Evolutionary conservation across 257 asterid species (phyloP), one percentile per base, ranked within the genome.

Genomic region (Nicotiana sylvestris): DNA sequence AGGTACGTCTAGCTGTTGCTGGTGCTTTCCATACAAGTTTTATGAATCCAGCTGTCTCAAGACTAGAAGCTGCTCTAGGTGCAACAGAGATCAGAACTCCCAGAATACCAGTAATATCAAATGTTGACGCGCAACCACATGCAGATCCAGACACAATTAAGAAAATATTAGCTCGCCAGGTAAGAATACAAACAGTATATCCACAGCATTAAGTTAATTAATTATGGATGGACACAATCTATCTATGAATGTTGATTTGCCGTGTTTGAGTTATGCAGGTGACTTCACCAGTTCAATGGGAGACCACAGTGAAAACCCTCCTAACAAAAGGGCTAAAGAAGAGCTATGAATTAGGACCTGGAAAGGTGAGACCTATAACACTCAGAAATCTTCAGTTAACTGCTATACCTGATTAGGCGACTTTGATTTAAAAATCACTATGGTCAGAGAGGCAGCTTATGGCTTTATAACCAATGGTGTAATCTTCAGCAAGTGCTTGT

Each of bases 1-100:
- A 94, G 98, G 98, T 94, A 74, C 92, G 98, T 15, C 88, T 96
- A 86, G 98, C 98, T 58, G 99, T 96, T 81, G 98, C 98, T 4
- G 99, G 99, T 83, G 99, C 98, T 72, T 94, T 96, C 84, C 98
- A 96, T 89, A 94, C 98, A 43, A 84, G 93, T 85, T 94, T 93
- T 81, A 96, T 96, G 99, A 92, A 93, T 70, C 99, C 99, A 33
- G 99, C 99, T 9, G 98, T 96, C 49, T 90, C 97, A 51, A 89
- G 96, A 87, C 89, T 94, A 79, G 98, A 93, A 91, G 92, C 92
- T n/a, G 94, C 96, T 58, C 88, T 93, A 88, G 90, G 98, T 37
- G 92, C 93, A 78, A 91, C 98, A 18, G 96, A 87, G 78, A 91
- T 93, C 86, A 89, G 83, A 84, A 87, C 87, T 80, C 97, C 99